A percentile compares a stretch with the other conserved stretches of the same genome.
Conservation (phyloP, 371 early-diverging fungal species). For the Rhizopus delemar region DNA sequence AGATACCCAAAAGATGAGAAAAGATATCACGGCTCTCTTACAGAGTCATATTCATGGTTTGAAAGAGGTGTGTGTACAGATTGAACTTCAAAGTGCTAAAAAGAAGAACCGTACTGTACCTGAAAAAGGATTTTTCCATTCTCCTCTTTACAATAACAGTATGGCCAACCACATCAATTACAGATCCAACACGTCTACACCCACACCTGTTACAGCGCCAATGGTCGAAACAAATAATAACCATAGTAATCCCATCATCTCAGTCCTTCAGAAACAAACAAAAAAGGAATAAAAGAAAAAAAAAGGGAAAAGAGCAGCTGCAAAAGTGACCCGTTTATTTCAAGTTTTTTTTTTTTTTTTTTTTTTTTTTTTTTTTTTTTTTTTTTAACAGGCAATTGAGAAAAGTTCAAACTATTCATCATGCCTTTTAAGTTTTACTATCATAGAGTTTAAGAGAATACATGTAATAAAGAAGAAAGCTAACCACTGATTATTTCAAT, state of each 20-base stretch:
- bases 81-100: slow-evolving; percentile 41
- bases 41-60: slow-evolving; percentile 49
- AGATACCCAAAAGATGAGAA: slow-evolving; percentile 37
- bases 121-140: slow-evolving; percentile 39
- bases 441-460: too few species aligned
- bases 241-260: slow-evolving; percentile 8
- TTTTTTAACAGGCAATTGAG: too few species aligned
- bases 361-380: neutral
- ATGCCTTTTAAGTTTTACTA: too few species aligned
- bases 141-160: slow-evolving; percentile 19
- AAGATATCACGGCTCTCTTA: slow-evolving; percentile 33
- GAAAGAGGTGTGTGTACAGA: slow-evolving; percentile 53
- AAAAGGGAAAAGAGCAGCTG: neutral
- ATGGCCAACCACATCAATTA: slow-evolving; percentile 16
- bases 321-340: too few species aligned
- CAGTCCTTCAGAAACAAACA: slow-evolving; percentile 27
- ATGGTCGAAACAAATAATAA: neutral
- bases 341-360: neutral
- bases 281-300: slow-evolving; percentile 25
- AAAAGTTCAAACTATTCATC: too few species aligned
- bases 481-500: too few species aligned
- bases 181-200: slow-evolving; percentile 7
- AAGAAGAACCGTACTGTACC: slow-evolving; percentile 20
- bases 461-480: too few species aligned
- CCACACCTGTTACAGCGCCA: neutral